Evolutionary conservation across 1,284 basidiomycete genomes (phyloP), one percentile per base, ranked within the genome.

Genomic region (Ceratobasidium sp.): DNA sequence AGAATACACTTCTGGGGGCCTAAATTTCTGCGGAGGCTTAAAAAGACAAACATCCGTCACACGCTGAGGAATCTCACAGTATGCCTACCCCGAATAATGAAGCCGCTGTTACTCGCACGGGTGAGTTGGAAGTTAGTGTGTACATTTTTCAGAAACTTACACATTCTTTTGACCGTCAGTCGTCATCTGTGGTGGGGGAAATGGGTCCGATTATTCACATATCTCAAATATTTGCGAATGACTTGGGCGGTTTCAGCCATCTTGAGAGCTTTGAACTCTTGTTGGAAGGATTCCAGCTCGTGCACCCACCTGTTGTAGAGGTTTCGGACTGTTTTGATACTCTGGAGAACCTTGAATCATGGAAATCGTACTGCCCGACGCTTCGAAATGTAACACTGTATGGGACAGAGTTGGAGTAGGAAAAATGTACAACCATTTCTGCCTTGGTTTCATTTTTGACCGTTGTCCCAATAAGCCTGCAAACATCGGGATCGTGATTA

Each of bases 1-100:
- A 26, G 69, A 30, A 49, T 71, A 47, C 69, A 71, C 47, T 55
- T 71, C 30, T 71, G 69, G 69, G 66, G 57, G 21, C 59, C 46
- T 30, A 59, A 52, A 26, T 61, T 71, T 44, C n/a, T 71, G 26
- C 69, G 50, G 14, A 55, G 41, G 18, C 57, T 71, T 23, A 50
- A 61, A 32, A 35, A n/a, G 35, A 71, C 69, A 23, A 14, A 26
- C 23, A 26, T 71, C n/a, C 28, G 38, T 21, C 61, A 55, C 6
- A 71, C 26, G 14, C 46, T 71, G 38, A 61, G 26, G 21, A 41
- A 8, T 11, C 23, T 71, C 1, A 30, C 46, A 1, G 21, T 71
- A 16, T 47, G 35, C 41, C 69, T 71, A 3, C 69, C 69, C 9
- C 55, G 41, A 44, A 55, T 59, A 2, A 71, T 71, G 69, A 44